A percentile compares a stretch with the other conserved stretches of the same genome.
phyloP scores from a whole-genome alignment of 345 rosid genomes.

The Trapa bicornis region DNA sequence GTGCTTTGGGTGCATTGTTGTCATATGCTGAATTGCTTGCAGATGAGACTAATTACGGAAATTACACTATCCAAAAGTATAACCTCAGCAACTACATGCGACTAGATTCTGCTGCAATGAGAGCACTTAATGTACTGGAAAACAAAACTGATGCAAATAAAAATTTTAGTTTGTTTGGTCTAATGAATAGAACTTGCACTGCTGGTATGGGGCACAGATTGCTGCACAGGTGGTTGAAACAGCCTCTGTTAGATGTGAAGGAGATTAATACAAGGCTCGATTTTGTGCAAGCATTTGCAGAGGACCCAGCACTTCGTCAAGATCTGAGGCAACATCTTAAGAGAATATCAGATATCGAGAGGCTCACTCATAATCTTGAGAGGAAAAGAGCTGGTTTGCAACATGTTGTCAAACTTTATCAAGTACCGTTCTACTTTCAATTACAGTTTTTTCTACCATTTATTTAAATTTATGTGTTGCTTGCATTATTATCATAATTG shows the following conservation, averaged over 20 bases:
- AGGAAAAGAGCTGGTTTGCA: conserved; percentile 67
- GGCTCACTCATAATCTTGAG: conserved; percentile 54
- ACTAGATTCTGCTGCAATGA: conserved; percentile 86
- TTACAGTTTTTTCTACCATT: neutral
- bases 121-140: conserved; percentile 91
- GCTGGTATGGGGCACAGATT: conserved; percentile 96
- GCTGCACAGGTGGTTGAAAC: conserved; percentile 92
- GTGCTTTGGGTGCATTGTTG: conserved; percentile 73
- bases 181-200: conserved; percentile 95
- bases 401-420: conserved; percentile 86
- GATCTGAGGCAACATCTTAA: conserved; percentile 89
- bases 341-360: conserved; percentile 75
- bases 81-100: conserved; percentile 69
- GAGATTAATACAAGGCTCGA: conserved; percentile 71
- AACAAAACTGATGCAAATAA: conserved; percentile 93
- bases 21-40: conserved; percentile 76
- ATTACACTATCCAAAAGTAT: conserved; percentile 46
- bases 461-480: neutral
- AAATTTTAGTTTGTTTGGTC: conserved; percentile 91
- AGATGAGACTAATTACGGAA: conserved; percentile 76
- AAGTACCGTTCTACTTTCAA: conserved; percentile 28
- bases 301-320: conserved; percentile 78
- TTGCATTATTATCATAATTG: neutral
- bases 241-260: conserved; percentile 67
- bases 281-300: conserved; percentile 86